Base-by-base conservation (phyloP, 2,329 filamentous ascomycete species). In the Alternaria postmessia region DNA sequence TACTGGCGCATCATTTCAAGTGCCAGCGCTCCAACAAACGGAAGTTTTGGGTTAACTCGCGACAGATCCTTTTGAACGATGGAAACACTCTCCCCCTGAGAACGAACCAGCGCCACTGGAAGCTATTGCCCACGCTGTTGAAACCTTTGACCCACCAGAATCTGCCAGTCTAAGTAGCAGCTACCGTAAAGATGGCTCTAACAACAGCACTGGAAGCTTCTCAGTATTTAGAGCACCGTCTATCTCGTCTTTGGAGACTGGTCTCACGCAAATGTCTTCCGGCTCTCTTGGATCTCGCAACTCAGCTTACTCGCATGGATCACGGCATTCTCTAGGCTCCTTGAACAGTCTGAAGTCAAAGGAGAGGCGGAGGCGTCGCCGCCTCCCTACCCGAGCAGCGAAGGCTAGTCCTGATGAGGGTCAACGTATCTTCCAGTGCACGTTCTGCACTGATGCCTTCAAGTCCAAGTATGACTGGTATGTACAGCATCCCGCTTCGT, bases 51-150 rank as follows among this genome's bases (percentile, higher is more conserved):
- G 72, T 75, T 75, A 86, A 73, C 84, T 89, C 77, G 56, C 64
- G 59, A 68, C 54, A 77, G 88, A 88, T 71, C 88, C 88, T 7
- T 80, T 91, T 68, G 88, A 91, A 78, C 81, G 88, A 84, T 91
- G 88, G 88, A 86, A 89, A 73, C 82, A 88, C 74, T 89, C 87
- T 66, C 88, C 88, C 38, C 88, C 88, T 48, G 88, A 90, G 79
- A 84, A 90, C 82, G 88, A 90, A 84, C 86, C 88, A 68, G 88
- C 88, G 63, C 83, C 86, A 7, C 81, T 88, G 59, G 85, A 83
- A 38, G 88, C 86, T 81, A 90, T 91, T 80, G 84, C 84, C 47
- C 82, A 87, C 72, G 88, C 88, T 69, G 82, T 90, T 42, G 80
- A 79, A 59, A 69, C 72, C 12, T 75, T 76, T 55, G 73, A 77